Evolutionary conservation across 306 rosid species (phyloP), one percentile per base, ranked within the genome.

Genomic region (Cicer yamashitae): DNA sequence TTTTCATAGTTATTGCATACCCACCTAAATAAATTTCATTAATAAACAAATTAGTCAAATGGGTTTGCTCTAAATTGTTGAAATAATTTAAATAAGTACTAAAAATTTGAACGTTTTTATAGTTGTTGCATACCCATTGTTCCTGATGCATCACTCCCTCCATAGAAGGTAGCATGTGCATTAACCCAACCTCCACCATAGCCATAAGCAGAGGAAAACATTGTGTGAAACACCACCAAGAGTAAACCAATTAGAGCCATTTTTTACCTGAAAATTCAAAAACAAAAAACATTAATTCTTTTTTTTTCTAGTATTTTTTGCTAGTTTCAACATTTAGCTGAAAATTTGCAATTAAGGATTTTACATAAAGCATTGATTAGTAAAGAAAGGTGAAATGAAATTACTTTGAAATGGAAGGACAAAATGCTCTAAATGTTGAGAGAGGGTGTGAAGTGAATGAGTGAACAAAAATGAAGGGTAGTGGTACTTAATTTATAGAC

Each of bases 111-210:
- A 41, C 45, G 7, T 41, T 13, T 1, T 11, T 5, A 8, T 39
- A 7, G 46, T 25, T 74, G 17, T 0, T n/a, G 46, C 85, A 66
- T 85, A 94, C 99, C 99, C 99, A 94, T 94, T 83, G 99, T 94
- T 40, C 99, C 99, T 37, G 99, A 92, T 25, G 99, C 99, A 74
- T 94, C 99, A 83, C 96, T 83, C 6, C 99, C 99, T 3, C 99
- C 99, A 48, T 94, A 94, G 82, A 94, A 94, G 62, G 99, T 94
- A 38, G 99, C 99, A 17, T 87, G 99, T 44, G 99, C 99, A 74
- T 87, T 71, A 34, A 41, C 22, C 99, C 97, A 94, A 0, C 97
- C 99, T 17, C 90, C 97, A 13, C 88, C 83, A 54, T 83, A 83
- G 13, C 84, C 96, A 69, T 82, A 57, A 5, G 80, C 93, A 65